Evolutionary conservation across 176 grass and related monocot species (phyloP).

Genomic region (Aegilops tauschii): DNA sequence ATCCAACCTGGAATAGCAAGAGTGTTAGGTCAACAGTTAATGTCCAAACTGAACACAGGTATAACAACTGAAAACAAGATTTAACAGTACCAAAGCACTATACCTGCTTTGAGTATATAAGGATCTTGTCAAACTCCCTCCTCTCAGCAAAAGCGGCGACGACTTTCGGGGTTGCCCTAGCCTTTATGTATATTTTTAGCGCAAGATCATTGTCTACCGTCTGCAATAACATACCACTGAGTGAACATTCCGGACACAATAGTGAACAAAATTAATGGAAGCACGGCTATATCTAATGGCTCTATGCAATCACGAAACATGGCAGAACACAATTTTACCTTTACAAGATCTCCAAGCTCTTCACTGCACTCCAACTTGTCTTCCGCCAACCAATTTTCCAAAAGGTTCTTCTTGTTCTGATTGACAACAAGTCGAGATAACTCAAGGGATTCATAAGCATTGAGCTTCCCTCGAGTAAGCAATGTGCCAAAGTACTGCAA

Average conservation of each 20-base stretch:
- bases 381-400: constrained; percentile 94
- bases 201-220: constrained; percentile 99
- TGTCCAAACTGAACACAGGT: constrained; percentile 27
- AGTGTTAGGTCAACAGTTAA: constrained; percentile 13
- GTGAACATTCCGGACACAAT: constrained; percentile 8
- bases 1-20: constrained; percentile 77
- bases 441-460: constrained; percentile 84
- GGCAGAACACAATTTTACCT: constrained; percentile 34
- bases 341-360: constrained; percentile 92
- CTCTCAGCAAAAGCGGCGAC: constrained; percentile 98
- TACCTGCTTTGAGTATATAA: constrained; percentile 98
- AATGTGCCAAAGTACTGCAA: constrained; percentile 90
- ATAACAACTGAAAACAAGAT: constrained; percentile 5
- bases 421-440: constrained; percentile 94
- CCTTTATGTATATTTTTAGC: constrained; percentile 98
- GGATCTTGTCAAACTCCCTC: constrained; percentile 92
- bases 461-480: constrained; percentile 91
- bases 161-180: constrained; percentile 97
- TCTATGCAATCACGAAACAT: background rate
- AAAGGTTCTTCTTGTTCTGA: constrained; percentile 97
- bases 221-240: constrained; percentile 35
- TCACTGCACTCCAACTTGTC: constrained; percentile 96
- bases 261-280: background rate
- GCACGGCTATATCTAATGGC: background rate
- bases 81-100: background rate